A percentile compares a stretch with the other conserved stretches of the same genome.
Evolutionary conservation across 148 eudicot species (phyloP).

Genomic region (Selenicereus undatus): DNA sequence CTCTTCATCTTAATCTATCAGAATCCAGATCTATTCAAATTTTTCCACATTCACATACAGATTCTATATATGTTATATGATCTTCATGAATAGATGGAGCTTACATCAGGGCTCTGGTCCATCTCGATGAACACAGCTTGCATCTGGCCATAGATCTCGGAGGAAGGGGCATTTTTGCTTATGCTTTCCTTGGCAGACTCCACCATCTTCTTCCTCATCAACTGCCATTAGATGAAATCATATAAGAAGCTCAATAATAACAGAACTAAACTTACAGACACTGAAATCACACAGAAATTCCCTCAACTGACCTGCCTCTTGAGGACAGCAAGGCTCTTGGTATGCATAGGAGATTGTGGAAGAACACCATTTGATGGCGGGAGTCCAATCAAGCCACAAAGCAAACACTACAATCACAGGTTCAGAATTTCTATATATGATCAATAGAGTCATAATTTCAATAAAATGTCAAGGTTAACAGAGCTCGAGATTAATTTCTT

Average conservation of each 20-base stretch:
- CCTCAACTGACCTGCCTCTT: slow-evolving; percentile 64
- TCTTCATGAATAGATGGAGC: slow-evolving; percentile 7
- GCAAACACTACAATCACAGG: slow-evolving; percentile 46
- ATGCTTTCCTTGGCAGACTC: slow-evolving; percentile 49
- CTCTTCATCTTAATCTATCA: background rate
- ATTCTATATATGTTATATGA: background rate
- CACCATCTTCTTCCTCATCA: slow-evolving; percentile 45
- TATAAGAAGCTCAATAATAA: slow-evolving; percentile 2
- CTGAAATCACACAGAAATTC: background rate
- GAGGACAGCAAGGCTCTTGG: slow-evolving; percentile 78
- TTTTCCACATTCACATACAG: background rate
- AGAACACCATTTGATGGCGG: slow-evolving; percentile 96
- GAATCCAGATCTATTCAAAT: background rate
- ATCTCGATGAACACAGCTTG: slow-evolving; percentile 50
- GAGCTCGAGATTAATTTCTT: slow-evolving; percentile 2
- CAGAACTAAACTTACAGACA: background rate
- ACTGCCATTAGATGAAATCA: slow-evolving; percentile 17
- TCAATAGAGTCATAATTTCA: background rate
- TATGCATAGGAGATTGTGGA: slow-evolving; percentile 96
- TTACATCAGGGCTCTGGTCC: slow-evolving; percentile 45
- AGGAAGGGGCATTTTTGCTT: slow-evolving; percentile 33
- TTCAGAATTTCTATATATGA: background rate
- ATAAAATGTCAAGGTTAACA: background rate
- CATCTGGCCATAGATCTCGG: slow-evolving; percentile 54
- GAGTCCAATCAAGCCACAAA: slow-evolving; percentile 84